A percentile compares a stretch with the other conserved stretches of the same genome.
Evolutionary conservation across 257 asterid species (phyloP).

Genomic region (Salvia hispanica): DNA sequence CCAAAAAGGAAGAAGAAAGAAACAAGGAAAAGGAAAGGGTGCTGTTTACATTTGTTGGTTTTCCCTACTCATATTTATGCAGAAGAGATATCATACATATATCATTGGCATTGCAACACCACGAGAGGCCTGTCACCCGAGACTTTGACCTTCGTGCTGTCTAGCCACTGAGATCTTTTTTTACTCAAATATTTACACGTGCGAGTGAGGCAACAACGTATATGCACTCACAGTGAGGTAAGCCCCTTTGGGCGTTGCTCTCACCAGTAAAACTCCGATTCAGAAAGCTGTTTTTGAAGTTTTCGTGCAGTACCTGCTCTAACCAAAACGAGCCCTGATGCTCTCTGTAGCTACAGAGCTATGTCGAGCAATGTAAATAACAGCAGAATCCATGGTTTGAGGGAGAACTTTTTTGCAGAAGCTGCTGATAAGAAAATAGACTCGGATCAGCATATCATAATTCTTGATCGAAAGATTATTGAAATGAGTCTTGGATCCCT

Average conservation of each 20-base stretch:
- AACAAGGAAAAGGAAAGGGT: constrained; percentile 30
- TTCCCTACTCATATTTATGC: constrained; percentile 45
- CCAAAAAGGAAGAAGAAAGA: constrained; percentile 7
- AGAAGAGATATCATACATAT: constrained; percentile 56
- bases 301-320: constrained; percentile 4
- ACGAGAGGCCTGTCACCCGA: constrained; percentile 81
- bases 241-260: constrained; percentile 58
- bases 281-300: constrained; percentile 1
- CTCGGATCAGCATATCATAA: background rate
- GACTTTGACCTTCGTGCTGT: constrained; percentile 87
- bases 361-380: constrained; percentile 40
- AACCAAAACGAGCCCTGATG: constrained; percentile 24
- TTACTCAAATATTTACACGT: constrained; percentile 69
- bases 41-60: constrained; percentile 57
- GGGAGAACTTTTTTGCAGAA: constrained; percentile 46
- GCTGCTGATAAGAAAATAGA: constrained; percentile 51
- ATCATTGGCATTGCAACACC: constrained; percentile 46
- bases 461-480: background rate
- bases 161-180: constrained; percentile 37
- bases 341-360: constrained; percentile 42
- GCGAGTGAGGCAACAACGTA: constrained; percentile 37
- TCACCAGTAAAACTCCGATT: constrained; percentile 47
- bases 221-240: constrained; percentile 50
- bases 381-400: constrained; percentile 44
- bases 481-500: no score